Percentiles rank a stretch among this genome's conserved stretches.
phyloP scores from a whole-genome alignment of 805 yeast species.

The Lipomyces kockii region DNA sequence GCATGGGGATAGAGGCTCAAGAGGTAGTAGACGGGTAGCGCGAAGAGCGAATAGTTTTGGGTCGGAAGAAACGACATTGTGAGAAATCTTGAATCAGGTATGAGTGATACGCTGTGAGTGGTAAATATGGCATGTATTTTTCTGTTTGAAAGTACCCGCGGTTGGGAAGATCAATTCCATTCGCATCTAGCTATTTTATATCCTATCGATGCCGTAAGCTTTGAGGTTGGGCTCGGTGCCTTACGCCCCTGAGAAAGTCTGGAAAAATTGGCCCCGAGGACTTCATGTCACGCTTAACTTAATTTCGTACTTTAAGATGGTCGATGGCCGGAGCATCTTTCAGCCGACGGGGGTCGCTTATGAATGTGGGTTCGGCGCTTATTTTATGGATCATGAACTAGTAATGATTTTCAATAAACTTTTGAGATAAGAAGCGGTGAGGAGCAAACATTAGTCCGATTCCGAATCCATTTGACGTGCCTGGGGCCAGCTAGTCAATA shows the following conservation, averaged over 20 bases:
- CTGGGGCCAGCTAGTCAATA: not conserved
- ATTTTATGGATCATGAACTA: no score
- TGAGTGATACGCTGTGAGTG: slow-evolving; percentile 5
- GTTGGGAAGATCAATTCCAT: not conserved
- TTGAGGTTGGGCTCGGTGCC: slow-evolving; percentile 4
- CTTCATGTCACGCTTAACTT: no score
- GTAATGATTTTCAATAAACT: no score
- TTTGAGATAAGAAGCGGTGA: no score
- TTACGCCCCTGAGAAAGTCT: not conserved
- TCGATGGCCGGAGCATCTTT: not conserved
- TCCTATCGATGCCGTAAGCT: slow-evolving; percentile 1
- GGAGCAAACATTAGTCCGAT: no score
- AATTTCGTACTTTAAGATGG: no score
- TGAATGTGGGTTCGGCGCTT: no score
- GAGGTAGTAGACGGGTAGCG: slow-evolving; percentile 5
- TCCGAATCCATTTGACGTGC: not conserved
- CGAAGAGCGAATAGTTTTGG: slow-evolving; percentile 8
- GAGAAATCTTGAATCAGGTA: slow-evolving; percentile 5
- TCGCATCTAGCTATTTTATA: not conserved
- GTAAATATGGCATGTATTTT: slow-evolving; percentile 2
- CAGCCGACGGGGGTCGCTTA: not conserved
- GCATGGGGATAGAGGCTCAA: slow-evolving; percentile 4
- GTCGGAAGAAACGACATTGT: slow-evolving; percentile 7
- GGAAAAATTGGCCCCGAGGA: not conserved
- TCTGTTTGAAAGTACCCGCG: slow-evolving; percentile 7